phyloP scores from a whole-genome alignment of 2,329 filamentous ascomycete species.

The Keithomyces neogunnii region DNA sequence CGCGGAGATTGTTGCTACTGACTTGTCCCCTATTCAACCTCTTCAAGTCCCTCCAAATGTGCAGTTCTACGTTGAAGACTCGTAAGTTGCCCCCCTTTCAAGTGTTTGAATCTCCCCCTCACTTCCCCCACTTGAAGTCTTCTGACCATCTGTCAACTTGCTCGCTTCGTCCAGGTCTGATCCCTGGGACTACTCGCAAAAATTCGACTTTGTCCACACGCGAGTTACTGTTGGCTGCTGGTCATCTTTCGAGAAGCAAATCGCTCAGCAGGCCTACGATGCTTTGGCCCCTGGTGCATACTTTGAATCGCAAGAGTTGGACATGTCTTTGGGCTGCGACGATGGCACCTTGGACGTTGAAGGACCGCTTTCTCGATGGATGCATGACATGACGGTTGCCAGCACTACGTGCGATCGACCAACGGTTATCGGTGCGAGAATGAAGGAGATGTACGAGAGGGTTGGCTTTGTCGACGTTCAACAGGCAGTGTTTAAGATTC shows the following conservation, averaged over 20 bases:
- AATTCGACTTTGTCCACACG: constrained; percentile 47
- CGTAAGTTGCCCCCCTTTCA: constrained; percentile 17
- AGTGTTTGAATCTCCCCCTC: neutral
- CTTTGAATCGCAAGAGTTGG: constrained; percentile 44
- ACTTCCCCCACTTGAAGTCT: no score
- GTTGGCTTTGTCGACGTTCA: constrained; percentile 48
- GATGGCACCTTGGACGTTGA: constrained; percentile 33
- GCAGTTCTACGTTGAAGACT: constrained; percentile 65
- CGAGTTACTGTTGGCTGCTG: constrained; percentile 42
- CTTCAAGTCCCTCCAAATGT: constrained; percentile 62
- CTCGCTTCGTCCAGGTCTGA: constrained; percentile 26
- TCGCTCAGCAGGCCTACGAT: constrained; percentile 44
- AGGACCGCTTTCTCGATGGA: constrained; percentile 30
- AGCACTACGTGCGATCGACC: constrained; percentile 28
- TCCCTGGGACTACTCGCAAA: constrained; percentile 43
- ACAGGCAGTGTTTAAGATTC: constrained; percentile 44
- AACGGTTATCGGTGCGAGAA: constrained; percentile 22
- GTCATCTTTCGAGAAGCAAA: constrained; percentile 36
- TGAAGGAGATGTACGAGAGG: constrained; percentile 31
- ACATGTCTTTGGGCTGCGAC: constrained; percentile 30
- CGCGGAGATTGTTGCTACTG: constrained; percentile 52
- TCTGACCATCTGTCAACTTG: no score
- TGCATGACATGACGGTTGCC: constrained; percentile 30
- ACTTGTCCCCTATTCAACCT: constrained; percentile 61
- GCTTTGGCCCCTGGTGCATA: constrained; percentile 43